Evolutionary conservation across 306 rosid species (phyloP).

Genomic region (Trifolium repens): DNA sequence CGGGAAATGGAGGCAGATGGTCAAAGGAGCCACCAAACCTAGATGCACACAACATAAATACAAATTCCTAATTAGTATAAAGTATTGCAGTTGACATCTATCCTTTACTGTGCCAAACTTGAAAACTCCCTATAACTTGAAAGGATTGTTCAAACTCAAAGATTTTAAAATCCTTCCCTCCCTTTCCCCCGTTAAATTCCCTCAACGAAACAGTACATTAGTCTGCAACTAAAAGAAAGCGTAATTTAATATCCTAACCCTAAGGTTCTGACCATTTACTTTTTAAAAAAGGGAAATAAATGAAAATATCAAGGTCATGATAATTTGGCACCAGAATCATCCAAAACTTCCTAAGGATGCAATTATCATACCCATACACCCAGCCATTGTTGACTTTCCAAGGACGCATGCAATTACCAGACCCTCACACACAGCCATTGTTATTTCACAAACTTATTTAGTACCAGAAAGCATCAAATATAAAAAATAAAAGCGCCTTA

Average conservation of each 20-base stretch:
- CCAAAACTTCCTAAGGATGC: slow-evolving; percentile 20
- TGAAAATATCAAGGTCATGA: slow-evolving; percentile 27
- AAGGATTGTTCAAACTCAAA: neutral
- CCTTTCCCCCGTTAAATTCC: too few species aligned
- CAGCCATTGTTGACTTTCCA: neutral
- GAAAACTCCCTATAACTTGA: slow-evolving; percentile 5
- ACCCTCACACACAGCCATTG: neutral
- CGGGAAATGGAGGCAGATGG: slow-evolving; percentile 23
- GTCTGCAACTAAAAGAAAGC: slow-evolving; percentile 7
- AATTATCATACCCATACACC: too few species aligned
- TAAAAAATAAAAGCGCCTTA: neutral
- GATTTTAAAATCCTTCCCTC: too few species aligned
- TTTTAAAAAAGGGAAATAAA: neutral
- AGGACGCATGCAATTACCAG: neutral
- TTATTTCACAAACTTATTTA: neutral
- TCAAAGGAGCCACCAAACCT: slow-evolving; percentile 6
- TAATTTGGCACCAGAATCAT: slow-evolving; percentile 33
- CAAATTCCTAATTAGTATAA: slow-evolving; percentile 9
- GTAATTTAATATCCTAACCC: neutral
- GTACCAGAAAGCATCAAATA: neutral
- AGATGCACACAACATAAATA: slow-evolving; percentile 21
- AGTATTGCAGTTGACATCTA: slow-evolving; percentile 16
- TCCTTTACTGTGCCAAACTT: neutral
- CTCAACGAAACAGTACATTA: neutral
- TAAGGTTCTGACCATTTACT: slow-evolving; percentile 7